These are phyloP conservation scores for Oryza glumipatula DNA, from an alignment of 176 grass and related monocot genomes.

Conservation along the genomic window DNA sequence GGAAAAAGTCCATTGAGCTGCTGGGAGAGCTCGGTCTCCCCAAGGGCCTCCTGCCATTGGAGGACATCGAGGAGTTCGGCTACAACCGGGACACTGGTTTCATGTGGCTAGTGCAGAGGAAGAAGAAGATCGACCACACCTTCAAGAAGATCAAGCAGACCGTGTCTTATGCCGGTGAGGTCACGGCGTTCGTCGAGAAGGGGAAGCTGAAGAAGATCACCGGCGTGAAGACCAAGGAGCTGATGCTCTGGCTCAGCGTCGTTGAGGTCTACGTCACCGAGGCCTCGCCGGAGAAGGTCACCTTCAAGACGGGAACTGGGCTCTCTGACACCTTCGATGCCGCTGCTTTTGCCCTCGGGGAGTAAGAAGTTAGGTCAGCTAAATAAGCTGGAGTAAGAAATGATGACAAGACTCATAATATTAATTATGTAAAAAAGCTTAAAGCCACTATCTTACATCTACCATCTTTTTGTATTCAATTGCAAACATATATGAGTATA, in stretches of 20 bases:
- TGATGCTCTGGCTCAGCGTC: constrained; percentile 44
- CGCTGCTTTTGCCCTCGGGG: not conserved
- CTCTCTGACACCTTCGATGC: not conserved
- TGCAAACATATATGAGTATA: not conserved
- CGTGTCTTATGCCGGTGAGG: not conserved
- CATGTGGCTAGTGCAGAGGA: constrained; percentile 45
- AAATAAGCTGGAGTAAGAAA: too few relatives aligned
- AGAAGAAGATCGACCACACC: constrained; percentile 41
- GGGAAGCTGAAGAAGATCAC: constrained; percentile 35
- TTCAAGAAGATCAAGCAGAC: constrained; percentile 53
- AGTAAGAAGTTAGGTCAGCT: not conserved
- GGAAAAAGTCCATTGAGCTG: constrained; percentile 24
- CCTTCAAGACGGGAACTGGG: constrained; percentile 28
- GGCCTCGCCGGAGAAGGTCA: not conserved
- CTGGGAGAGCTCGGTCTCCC: constrained; percentile 40
- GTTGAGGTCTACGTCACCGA: constrained; percentile 3
- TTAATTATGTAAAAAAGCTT: not conserved
- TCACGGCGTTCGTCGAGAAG: not conserved
- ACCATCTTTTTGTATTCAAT: not conserved
- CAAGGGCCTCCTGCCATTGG: constrained; percentile 33
- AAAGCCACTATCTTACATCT: not conserved
- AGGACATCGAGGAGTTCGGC: constrained; percentile 41
- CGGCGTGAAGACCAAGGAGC: constrained; percentile 40
- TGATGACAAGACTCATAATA: not conserved
- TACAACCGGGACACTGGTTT: not conserved